Evolutionary conservation across 2,329 filamentous ascomycete species (phyloP).

Genomic region (Talaromyces sp.): DNA sequence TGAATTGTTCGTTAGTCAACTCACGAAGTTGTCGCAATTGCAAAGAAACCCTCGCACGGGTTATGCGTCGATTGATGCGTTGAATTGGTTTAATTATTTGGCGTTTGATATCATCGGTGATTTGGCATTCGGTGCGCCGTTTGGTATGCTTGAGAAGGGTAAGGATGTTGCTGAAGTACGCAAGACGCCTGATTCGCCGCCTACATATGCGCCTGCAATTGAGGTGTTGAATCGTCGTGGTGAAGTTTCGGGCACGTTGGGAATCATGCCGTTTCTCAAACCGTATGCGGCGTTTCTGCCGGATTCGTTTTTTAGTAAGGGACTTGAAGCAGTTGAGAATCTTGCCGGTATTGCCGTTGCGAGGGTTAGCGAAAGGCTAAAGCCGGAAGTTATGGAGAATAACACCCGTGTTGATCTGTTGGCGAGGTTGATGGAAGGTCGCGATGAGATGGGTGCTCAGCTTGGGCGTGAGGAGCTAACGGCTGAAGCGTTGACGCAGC

Average conservation of each 20-base stretch:
- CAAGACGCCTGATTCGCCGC: slow-evolving; percentile 57
- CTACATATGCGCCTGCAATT: slow-evolving; percentile 73
- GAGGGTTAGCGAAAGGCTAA: slow-evolving; percentile 71
- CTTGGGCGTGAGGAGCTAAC: slow-evolving; percentile 78
- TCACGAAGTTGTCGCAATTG: slow-evolving; percentile 62
- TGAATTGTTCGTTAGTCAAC: slow-evolving; percentile 68
- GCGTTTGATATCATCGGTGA: slow-evolving; percentile 62
- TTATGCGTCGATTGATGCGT: slow-evolving; percentile 66
- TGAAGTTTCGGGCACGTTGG: slow-evolving; percentile 79
- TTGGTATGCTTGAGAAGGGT: slow-evolving; percentile 78
- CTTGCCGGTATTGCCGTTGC: slow-evolving; percentile 86
- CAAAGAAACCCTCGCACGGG: slow-evolving; percentile 50
- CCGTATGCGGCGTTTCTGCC: slow-evolving; percentile 78
- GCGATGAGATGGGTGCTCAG: slow-evolving; percentile 73
- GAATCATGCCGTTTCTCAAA: slow-evolving; percentile 70
- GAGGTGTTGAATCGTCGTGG: slow-evolving; percentile 85
- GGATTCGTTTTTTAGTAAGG: slow-evolving; percentile 76
- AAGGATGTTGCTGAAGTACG: slow-evolving; percentile 74
- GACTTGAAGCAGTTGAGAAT: slow-evolving; percentile 71
- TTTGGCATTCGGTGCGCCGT: slow-evolving; percentile 70
- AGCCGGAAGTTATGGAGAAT: slow-evolving; percentile 60
- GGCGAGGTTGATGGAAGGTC: slow-evolving; percentile 78
- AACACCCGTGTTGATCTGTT: slow-evolving; percentile 75
- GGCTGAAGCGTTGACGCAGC: slow-evolving; percentile 83
- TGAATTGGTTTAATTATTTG: slow-evolving; percentile 77